Evolutionary conservation across 148 eudicot species (phyloP).

Genomic region (Spergularia bocconei): DNA sequence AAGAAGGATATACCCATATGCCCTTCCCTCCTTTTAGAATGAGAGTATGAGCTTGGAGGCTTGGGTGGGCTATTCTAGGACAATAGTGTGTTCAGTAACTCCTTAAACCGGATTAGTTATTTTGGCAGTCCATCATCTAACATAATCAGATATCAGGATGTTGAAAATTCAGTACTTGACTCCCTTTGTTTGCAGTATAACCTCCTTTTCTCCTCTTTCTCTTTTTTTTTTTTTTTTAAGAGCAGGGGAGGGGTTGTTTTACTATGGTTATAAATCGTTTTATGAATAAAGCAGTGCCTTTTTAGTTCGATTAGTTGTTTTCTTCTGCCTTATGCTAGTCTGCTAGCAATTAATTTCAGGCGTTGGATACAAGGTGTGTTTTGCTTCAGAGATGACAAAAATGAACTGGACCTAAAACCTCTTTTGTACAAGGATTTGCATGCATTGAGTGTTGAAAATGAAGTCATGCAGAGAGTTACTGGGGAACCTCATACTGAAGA

Average conservation of each 20-base stretch:
- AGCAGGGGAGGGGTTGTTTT: no score
- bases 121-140: neutral
- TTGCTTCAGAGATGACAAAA: constrained; percentile 17
- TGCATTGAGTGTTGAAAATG: constrained; percentile 18
- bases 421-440: constrained; percentile 3
- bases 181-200: no score
- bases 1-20: no score
- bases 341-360: constrained; percentile 40
- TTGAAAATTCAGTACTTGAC: no score
- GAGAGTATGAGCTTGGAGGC: no score
- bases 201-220: no score
- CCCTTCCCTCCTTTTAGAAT: no score
- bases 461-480: constrained; percentile 18
- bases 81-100: no score
- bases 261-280: no score
- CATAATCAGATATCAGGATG: no score
- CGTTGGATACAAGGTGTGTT: constrained; percentile 98
- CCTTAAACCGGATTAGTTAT: neutral
- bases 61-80: no score
- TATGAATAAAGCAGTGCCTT: neutral
- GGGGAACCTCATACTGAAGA: constrained; percentile 43
- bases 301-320: neutral
- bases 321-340: constrained; percentile 3
- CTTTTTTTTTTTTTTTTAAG: no score
- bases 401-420: constrained; percentile 26